Base-by-base conservation (phyloP, 768 basidiomycete species). In the Coprinopsis cinerea region DNA sequence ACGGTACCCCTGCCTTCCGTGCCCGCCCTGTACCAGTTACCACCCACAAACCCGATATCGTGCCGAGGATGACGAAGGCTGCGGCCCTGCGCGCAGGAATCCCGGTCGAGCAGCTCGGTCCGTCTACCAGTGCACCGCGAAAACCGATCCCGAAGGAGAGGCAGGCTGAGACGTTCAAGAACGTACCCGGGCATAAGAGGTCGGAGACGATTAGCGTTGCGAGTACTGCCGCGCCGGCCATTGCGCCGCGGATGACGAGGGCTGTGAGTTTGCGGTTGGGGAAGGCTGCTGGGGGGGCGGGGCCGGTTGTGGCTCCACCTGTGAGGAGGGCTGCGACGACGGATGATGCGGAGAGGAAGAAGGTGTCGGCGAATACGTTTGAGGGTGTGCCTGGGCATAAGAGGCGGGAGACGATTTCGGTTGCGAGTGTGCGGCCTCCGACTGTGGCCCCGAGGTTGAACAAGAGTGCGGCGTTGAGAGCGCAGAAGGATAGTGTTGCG, bases 321-420 rank as follows among this genome's bases (percentile, higher is more conserved):
- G 69, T 73, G 56, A 69, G 68, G 48, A 51, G 67, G 44, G 66
- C 73, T 23, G 22, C 34, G 24, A 40, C 36, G 22, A 22, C 36
- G n/a, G 61, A 56, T 32, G 53, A 47, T 15, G 27, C 45, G 30
- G 61, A 59, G 24, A 58, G 59, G 52, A 64, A 60, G 34, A 76
- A 74, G 63, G 63, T 18, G 6, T 6, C 64, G 26, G n/a, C n/a
- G n/a, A n/a, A n/a, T n/a, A 79, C 75, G 0, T 92, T 91, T 57
- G 84, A 85, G 0, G 88, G 88, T 27, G 83, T 92, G 2, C 89
- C 90, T 4, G 89, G 89, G 0, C 89, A 92, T 59, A 92, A 92
- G 66, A 74, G 89, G 48, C 69, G 84, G 23, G 86, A 88, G 60
- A 79, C 78, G 13, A 82, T 92, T 53, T 64, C 79, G 4, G 90